Evolutionary conservation across 306 rosid genomes (phyloP).

Genomic region (Calophaca sinica): DNA sequence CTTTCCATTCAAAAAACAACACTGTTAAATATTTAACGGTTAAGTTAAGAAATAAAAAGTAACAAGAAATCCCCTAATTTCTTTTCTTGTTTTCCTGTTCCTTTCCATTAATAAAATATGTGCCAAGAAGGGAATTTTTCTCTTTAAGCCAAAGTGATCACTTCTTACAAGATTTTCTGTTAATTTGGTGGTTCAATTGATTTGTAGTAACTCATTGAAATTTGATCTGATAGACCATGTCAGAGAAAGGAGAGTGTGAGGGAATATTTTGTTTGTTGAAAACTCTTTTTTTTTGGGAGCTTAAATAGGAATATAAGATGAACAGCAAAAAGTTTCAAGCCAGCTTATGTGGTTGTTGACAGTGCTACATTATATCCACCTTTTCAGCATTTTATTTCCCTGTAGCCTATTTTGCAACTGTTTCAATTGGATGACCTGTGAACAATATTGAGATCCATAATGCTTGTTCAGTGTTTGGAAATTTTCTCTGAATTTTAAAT

Average conservation of each 20-base stretch:
- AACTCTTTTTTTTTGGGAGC: background rate
- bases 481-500: background rate
- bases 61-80: conserved; percentile 23
- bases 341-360: conserved; percentile 41
- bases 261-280: conserved; percentile 18
- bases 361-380: conserved; percentile 22
- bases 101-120: background rate
- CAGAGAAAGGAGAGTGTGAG: background rate
- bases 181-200: conserved; percentile 33
- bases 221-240: conserved; percentile 22
- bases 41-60: conserved; percentile 40
- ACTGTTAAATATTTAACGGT: conserved; percentile 21
- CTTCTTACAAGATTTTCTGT: conserved; percentile 13
- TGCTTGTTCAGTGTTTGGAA: conserved; percentile 8
- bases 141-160: conserved; percentile 49
- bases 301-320: conserved; percentile 31
- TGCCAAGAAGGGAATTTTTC: conserved; percentile 38
- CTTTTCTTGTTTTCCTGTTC: background rate
- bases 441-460: conserved; percentile 30
- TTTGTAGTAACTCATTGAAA: conserved; percentile 3
- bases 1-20: conserved; percentile 8
- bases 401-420: conserved; percentile 2
- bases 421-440: conserved; percentile 31
- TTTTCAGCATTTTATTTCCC: conserved; percentile 22
- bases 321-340: conserved; percentile 32